A percentile compares a stretch with the other conserved stretches of the same genome.
These are phyloP conservation scores for Neophaeococcomyces mojaviensis DNA, from an alignment of 2,329 filamentous ascomycete genomes.

Conservation along the genomic window DNA sequence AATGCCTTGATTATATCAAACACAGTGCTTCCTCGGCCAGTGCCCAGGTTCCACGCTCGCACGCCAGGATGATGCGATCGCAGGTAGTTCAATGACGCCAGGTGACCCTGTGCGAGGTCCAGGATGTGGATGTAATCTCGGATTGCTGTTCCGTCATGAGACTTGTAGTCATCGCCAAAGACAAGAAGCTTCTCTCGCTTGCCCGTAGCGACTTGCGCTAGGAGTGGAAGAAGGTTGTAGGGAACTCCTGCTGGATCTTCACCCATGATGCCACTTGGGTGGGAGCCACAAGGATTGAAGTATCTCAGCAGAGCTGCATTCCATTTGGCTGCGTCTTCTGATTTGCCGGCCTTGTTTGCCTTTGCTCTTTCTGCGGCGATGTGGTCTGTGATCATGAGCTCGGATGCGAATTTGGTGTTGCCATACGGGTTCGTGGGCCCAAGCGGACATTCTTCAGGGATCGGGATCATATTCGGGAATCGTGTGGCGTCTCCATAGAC, in stretches of 20 bases:
- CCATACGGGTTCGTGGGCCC: slow-evolving; percentile 97
- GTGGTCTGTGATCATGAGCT: slow-evolving; percentile 84
- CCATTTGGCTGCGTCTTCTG: slow-evolving; percentile 67
- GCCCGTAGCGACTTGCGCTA: slow-evolving; percentile 92
- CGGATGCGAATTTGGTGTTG: slow-evolving; percentile 88
- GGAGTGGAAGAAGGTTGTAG: slow-evolving; percentile 87
- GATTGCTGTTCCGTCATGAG: slow-evolving; percentile 85
- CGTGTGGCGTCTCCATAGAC: slow-evolving; percentile 97
- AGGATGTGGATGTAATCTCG: slow-evolving; percentile 97
- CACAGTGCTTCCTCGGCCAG: slow-evolving; percentile 88
- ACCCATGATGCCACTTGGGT: slow-evolving; percentile 94
- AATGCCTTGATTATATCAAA: slow-evolving; percentile 98
- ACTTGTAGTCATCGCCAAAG: slow-evolving; percentile 89
- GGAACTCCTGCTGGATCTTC: slow-evolving; percentile 94
- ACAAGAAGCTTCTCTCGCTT: slow-evolving; percentile 90
- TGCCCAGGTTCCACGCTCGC: slow-evolving; percentile 93
- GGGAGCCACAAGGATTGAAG: slow-evolving; percentile 94
- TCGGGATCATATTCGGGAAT: slow-evolving; percentile 96
- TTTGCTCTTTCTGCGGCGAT: slow-evolving; percentile 81
- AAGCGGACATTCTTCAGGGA: slow-evolving; percentile 92
- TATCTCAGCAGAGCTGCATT: slow-evolving; percentile 90
- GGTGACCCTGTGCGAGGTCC: slow-evolving; percentile 77
- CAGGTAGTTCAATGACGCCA: slow-evolving; percentile 84
- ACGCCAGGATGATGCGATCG: slow-evolving; percentile 78
- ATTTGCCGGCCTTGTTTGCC: slow-evolving; percentile 68